Base-by-base conservation (phyloP, 2,329 filamentous ascomycete genomes). In the Colletotrichum karsti region DNA sequence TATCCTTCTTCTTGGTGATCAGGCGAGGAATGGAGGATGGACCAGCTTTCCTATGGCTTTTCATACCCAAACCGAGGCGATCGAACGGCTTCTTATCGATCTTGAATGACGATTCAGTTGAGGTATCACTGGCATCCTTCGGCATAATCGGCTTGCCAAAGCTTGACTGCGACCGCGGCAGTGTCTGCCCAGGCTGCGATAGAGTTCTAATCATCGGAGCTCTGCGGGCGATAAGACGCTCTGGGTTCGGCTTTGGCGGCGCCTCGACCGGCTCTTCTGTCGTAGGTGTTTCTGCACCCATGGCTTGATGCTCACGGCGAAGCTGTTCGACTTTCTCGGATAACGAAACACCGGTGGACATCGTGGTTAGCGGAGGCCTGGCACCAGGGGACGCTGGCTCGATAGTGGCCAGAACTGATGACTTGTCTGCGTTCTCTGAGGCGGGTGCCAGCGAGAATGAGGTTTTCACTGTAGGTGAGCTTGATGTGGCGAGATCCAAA, bases 21-120 rank as follows among this genome's bases (percentile, higher is more conserved):
- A 96, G 96, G 33, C 96, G 90, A 28, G 95, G 95, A 68, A 99
- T 98, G 44, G 95, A 87, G 1, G 96, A 98, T n/a, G 84, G 80
- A 3, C 83, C 83, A 2, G 79, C 77, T 74, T 90, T 91, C 26
- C 85, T 80, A 65, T 84, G 80, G 20, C 79, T 79, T 75, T 94
- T 95, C 63, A 93, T 80, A 28, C 84, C 85, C 2, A 95, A 80
- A 1, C 90, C 90, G 12, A 94, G 82, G 61, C 91, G 89, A 71
- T 94, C 94, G 13, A 89, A 89, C 63, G 97, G 83, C 73, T 93
- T 94, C 79, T 93, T 95, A 70, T 97, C 93, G 35, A 80, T 80
- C 72, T 85, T 87, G 63, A 79, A 71, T 22, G 82, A 79, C 8
- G 81, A 79, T 46, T 84, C 83, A 4, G 77, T 75, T 8, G 77